Percentiles rank a stretch among this genome's conserved stretches.
These are phyloP conservation scores for Citrus sp. DNA, from an alignment of 345 rosid genomes.

Conservation along the genomic window DNA sequence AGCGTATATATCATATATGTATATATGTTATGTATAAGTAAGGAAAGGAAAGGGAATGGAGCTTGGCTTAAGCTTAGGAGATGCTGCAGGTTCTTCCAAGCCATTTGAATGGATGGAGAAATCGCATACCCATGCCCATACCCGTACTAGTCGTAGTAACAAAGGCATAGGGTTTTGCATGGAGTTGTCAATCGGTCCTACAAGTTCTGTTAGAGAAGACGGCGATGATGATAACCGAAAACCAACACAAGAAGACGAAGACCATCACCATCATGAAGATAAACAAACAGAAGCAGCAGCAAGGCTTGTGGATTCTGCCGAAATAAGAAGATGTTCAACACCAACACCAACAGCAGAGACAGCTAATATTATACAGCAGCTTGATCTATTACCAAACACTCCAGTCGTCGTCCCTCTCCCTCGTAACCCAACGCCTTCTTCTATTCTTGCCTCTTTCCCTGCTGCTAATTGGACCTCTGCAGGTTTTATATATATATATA, in stretches of 20 bases:
- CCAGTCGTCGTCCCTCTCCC: conserved; percentile 16
- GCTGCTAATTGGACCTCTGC: not conserved
- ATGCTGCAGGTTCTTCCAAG: conserved; percentile 14
- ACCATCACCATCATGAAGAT: not conserved
- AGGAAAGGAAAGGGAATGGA: conserved; percentile 15
- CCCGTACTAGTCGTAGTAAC: not conserved
- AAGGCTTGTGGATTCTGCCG: no score
- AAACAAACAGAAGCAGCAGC: not conserved
- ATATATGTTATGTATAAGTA: no score
- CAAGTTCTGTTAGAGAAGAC: not conserved
- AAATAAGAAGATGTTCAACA: no score
- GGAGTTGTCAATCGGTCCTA: conserved; percentile 19
- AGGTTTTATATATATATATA: no score
- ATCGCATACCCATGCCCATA: not conserved
- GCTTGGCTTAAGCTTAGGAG: conserved; percentile 30
- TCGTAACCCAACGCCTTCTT: conserved; percentile 1
- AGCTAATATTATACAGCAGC: conserved; percentile 13
- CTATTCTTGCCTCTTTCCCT: not conserved
- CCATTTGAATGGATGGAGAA: conserved; percentile 21
- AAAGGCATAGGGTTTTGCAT: conserved; percentile 23
- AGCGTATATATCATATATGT: no score
- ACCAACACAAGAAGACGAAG: no score
- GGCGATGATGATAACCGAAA: not conserved
- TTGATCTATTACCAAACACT: conserved; percentile 30
- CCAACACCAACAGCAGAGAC: no score